Evolutionary conservation across 768 basidiomycete species (phyloP), one percentile per base, ranked within the genome.

Genomic region (Amanita rubescens): DNA sequence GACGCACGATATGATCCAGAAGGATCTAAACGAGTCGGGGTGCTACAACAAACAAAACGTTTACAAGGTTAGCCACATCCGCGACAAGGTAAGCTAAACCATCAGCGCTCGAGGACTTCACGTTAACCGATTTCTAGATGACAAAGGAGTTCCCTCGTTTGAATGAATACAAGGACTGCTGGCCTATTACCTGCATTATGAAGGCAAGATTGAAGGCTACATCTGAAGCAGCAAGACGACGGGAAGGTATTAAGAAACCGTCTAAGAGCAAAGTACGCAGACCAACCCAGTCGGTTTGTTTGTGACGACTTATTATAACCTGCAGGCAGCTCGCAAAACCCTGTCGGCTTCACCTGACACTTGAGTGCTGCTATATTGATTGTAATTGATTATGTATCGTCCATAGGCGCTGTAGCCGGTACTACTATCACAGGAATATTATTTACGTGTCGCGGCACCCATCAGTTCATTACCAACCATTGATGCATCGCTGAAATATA

Each of bases 151-250:
- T 41, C 22, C 1, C 48, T 17, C 25, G 15, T 11, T 49, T 55
- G 17, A 25, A 17, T 3, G 37, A 50, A 4, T 55, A 49, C 38
- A 24, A 55, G 27, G 27, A 38, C n/a, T 32, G 38, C 32, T 55
- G 54, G 54, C 54, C 54, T 9, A 24, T 49, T 20, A 6, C 15
- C 6, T 38, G 32, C 34, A 17, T 55, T 6, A 25, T 55, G 5
- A 50, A 50, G 38, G n/a, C 49, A 49, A 30, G 20, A 33, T 38
- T 55, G 9, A 55, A 55, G 27, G 37, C 5, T 9, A 55, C 12
- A 3, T 38, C 48, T 3, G 54, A 55, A 35, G 14, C 3, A 11
- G 37, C 44, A 27, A 45, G 44, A 17, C 20, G n/a, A n/a, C 44
- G 27, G 19, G 41, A 17, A 4, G 41, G 41, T 43, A 17, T 17